These are phyloP conservation scores for Ulmus americana DNA, from an alignment of 331 rosid genomes.

Conservation along the genomic window DNA sequence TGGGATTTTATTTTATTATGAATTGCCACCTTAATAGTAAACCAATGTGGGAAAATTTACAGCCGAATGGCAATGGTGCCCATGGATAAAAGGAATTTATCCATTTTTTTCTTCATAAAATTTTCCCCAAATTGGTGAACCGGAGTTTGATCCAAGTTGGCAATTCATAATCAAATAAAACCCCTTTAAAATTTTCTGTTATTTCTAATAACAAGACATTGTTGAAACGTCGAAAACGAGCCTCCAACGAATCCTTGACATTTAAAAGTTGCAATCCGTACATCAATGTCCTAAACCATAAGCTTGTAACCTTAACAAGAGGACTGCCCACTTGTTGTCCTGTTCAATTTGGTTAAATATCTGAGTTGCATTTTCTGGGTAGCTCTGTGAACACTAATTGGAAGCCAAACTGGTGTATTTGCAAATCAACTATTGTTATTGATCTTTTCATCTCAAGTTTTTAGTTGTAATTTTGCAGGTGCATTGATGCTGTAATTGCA, in stretches of 20 bases:
- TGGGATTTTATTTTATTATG: no score
- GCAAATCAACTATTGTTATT: background rate
- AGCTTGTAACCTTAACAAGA: background rate
- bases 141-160: no score
- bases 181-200: no score
- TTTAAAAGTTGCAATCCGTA: background rate
- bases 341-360: background rate
- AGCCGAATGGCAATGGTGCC: background rate
- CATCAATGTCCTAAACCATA: background rate
- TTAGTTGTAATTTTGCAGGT: slow-evolving; percentile 48
- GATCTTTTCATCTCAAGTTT: slow-evolving; percentile 1
- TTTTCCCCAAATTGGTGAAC: no score
- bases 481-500: slow-evolving; percentile 81
- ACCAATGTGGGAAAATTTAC: no score
- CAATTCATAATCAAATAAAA: no score
- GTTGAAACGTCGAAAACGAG: no score
- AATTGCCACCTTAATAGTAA: no score
- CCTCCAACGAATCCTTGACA: no score
- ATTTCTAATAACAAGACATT: no score
- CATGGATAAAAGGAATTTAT: no score
- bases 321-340: background rate
- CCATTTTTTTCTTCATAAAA: no score
- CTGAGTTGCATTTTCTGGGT: slow-evolving; percentile 7
- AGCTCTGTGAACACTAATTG: slow-evolving; percentile 8
- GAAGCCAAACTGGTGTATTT: background rate